Evolutionary conservation across 495 filamentous ascomycete species (phyloP).

Genomic region (Immersiella caudata): DNA sequence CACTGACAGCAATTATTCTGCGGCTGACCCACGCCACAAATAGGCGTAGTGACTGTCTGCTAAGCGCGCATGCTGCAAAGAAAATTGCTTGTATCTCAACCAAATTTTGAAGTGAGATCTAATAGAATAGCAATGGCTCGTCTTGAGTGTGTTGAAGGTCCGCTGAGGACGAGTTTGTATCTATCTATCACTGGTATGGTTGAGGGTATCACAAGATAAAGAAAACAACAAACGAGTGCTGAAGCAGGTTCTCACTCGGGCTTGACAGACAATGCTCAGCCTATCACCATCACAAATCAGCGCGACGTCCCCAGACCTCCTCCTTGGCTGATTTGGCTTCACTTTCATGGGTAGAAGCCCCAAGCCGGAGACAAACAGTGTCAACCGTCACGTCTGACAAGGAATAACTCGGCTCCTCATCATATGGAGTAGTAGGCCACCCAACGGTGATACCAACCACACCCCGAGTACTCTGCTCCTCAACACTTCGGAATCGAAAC

Average conservation of each 20-base stretch:
- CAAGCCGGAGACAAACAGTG: slow-evolving; percentile 2
- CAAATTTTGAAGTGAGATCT: no score
- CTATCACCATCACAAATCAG: background rate
- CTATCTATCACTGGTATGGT: no score
- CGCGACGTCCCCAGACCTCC: background rate
- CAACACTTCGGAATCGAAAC: background rate
- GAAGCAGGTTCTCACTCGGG: background rate
- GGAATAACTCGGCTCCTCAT: background rate
- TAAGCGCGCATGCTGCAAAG: no score
- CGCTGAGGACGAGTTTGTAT: no score
- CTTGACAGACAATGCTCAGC: background rate
- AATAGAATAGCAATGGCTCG: no score
- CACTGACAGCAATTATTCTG: no score
- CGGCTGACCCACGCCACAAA: no score
- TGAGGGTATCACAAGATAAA: background rate
- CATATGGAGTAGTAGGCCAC: background rate
- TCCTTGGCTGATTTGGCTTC: background rate
- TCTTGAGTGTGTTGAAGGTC: no score
- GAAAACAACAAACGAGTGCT: background rate
- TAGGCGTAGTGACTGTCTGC: no score
- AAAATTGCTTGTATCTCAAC: no score
- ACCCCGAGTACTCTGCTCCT: background rate
- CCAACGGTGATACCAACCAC: slow-evolving; percentile 1
- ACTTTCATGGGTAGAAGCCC: background rate
- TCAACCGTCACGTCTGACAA: slow-evolving; percentile 5